Conservation (phyloP, 2,329 filamentous ascomycete species). For the Fusarium duplospermum region DNA sequence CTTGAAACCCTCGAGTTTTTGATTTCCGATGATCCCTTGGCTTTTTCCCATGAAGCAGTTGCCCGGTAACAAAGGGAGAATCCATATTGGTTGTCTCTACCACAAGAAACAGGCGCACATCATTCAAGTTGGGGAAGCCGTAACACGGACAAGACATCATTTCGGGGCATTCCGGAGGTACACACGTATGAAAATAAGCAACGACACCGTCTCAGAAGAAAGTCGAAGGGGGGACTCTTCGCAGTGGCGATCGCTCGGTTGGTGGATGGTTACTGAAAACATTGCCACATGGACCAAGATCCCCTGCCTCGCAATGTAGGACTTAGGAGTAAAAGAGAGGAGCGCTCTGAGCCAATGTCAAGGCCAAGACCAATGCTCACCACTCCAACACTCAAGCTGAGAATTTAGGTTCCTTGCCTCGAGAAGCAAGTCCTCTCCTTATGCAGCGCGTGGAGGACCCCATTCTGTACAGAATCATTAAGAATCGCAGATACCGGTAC, state of each 20-base stretch:
- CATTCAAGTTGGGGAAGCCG: not conserved
- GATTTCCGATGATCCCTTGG: not conserved
- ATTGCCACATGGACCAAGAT: conserved; percentile 1
- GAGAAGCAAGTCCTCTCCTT: not conserved
- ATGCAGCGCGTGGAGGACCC: not conserved
- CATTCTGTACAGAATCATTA: not conserved
- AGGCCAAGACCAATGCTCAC: not conserved
- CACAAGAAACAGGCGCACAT: not conserved
- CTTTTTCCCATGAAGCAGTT: not conserved
- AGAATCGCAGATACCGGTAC: not conserved
- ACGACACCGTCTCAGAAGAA: not conserved
- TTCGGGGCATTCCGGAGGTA: conserved; percentile 14
- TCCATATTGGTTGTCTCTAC: not conserved
- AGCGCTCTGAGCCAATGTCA: not conserved
- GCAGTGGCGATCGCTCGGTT: conserved; percentile 4
- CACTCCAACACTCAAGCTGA: not conserved
- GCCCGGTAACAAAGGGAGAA: not conserved
- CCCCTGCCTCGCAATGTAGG: not conserved
- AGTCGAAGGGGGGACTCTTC: not conserved
- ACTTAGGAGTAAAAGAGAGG: not conserved
- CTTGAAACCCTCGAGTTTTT: not conserved
- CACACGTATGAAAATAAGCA: conserved; percentile 13
- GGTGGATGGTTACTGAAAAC: not conserved
- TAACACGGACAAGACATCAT: conserved; percentile 5
- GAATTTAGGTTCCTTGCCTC: not conserved